Evolutionary conservation across 352 stramenopile genomes (phyloP), one percentile per base, ranked within the genome.

Genomic region (Globisporangium ultimum): DNA sequence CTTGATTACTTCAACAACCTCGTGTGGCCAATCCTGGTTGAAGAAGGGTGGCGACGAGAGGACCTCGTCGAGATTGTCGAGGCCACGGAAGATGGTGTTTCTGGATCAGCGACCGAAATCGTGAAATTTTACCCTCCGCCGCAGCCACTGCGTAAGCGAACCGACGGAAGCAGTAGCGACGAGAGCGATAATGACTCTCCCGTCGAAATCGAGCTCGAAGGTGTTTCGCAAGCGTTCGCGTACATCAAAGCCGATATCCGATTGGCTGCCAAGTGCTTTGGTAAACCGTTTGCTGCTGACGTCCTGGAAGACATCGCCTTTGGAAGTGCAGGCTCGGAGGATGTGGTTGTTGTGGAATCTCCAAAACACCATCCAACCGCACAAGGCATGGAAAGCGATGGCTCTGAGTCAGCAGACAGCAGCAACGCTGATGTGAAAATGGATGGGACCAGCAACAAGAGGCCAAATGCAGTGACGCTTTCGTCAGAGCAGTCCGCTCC

Each of bases 1-100:
- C 68, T 76, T 48, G 78, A 93, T 41, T 89, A 90, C 43, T 95
- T 95, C 24, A 81, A 91, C 58, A 74, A 85, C 18, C 63, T 92
- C 1, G 73, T 95, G 50, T 93, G 85, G 78, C 86, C 86, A 11
- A 83, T 91, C 36, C 55, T 95, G 11, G 74, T 70, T 15, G 79
- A 89, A 20, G 71, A 86, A 70, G 84, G 84, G 9, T 95, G 86
- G 86, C 79, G 47, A 43, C 74, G 78, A 20, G 72, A 80, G 2
- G 71, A 82, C 36, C 70, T 69, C 45, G 67, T 78, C 17, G 64
- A 83, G 20, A 80, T 83, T 55, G 76, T 84, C 20, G 78, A 88
- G 58, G 71, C 72, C 1, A 68, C 72, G 6, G 55, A 28, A 20
- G 74, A 71, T 28, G 61, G 74, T 10, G 63, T 76, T 14, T 65